Percentiles rank a stretch among this genome's conserved stretches.
Evolutionary conservation across 176 grass and related monocot species (phyloP).

Genomic region (Oryza rufipogon): DNA sequence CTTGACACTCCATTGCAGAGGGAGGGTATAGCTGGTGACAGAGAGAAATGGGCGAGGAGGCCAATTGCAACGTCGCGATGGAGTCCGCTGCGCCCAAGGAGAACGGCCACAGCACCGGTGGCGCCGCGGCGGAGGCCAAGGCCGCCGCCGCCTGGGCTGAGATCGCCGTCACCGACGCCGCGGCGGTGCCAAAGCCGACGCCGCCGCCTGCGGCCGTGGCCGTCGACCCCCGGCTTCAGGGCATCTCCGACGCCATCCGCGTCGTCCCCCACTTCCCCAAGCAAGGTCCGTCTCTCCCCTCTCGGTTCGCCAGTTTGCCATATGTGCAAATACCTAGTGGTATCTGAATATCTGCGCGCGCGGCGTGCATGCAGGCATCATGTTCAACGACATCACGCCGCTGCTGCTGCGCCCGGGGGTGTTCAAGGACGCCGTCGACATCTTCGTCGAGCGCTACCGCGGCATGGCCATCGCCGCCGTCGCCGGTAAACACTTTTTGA

Average conservation of each 20-base stretch:
- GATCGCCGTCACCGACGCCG: background rate
- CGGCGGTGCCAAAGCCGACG: background rate
- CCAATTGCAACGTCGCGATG: constrained; percentile 44
- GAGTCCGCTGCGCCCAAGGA: constrained; percentile 29
- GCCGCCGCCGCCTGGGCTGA: background rate
- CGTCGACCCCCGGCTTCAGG: constrained; percentile 69
- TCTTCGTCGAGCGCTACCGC: constrained; percentile 90
- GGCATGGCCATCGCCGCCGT: constrained; percentile 75
- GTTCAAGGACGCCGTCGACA: constrained; percentile 88
- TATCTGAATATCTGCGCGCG: too few species aligned
- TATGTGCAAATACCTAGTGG: background rate
- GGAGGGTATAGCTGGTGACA: background rate
- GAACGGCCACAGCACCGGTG: background rate
- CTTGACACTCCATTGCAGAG: constrained; percentile 18
- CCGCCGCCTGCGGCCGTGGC: background rate
- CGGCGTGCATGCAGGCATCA: constrained; percentile 64
- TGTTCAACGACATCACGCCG: constrained; percentile 99
- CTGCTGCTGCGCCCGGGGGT: constrained; percentile 74
- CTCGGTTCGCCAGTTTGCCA: background rate
- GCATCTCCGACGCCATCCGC: constrained; percentile 81
- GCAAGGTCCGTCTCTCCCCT: constrained; percentile 41
- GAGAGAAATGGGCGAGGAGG: constrained; percentile 53
- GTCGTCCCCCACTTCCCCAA: constrained; percentile 96
- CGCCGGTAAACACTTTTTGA: constrained; percentile 49
- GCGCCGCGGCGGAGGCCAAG: background rate